Percentiles rank a stretch among this genome's conserved stretches.
phyloP scores from a whole-genome alignment of 257 asterid species.

The Capsicum chinense region DNA sequence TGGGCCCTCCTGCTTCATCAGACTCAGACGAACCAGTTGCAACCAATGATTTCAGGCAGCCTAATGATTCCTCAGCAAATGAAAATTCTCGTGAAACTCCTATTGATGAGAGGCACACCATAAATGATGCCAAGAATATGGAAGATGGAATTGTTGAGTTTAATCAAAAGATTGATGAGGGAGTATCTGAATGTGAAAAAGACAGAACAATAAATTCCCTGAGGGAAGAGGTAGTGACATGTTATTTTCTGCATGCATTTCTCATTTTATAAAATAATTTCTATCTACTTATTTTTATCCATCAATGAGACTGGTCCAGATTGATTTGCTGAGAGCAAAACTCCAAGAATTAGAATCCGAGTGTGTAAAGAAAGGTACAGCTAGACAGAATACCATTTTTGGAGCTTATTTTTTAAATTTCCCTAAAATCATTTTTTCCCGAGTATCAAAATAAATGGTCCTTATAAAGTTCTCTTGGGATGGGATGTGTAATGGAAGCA shows the following conservation, averaged over 20 bases:
- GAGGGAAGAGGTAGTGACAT: constrained; percentile 67
- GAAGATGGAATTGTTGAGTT: constrained; percentile 45
- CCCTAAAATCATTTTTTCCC: background rate
- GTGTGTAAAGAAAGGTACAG: constrained; percentile 53
- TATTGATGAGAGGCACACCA: constrained; percentile 34
- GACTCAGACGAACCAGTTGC: constrained; percentile 61
- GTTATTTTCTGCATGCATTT: constrained; percentile 24
- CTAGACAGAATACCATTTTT: background rate
- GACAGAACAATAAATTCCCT: constrained; percentile 55
- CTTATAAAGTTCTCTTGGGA: constrained; percentile 15
- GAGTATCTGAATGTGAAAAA: constrained; percentile 43
- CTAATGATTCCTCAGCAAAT: constrained; percentile 46
- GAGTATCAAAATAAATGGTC: constrained; percentile 25
- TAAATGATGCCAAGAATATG: constrained; percentile 39
- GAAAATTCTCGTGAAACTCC: constrained; percentile 41
- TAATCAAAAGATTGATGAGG: constrained; percentile 45
- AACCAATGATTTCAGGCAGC: constrained; percentile 44
- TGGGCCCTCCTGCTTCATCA: constrained; percentile 65
- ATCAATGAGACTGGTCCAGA: constrained; percentile 49
- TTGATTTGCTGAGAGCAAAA: constrained; percentile 64
- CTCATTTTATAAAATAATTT: constrained; percentile 29
- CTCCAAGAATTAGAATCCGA: constrained; percentile 58
- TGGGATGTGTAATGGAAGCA: constrained; percentile 40
- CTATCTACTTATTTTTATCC: constrained; percentile 33
- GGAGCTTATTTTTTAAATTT: constrained; percentile 32